A percentile compares a stretch with the other conserved stretches of the same genome.
Evolutionary conservation across 2,329 filamentous ascomycete genomes (phyloP).

Genomic region (Proliferodiscus dingleyae): DNA sequence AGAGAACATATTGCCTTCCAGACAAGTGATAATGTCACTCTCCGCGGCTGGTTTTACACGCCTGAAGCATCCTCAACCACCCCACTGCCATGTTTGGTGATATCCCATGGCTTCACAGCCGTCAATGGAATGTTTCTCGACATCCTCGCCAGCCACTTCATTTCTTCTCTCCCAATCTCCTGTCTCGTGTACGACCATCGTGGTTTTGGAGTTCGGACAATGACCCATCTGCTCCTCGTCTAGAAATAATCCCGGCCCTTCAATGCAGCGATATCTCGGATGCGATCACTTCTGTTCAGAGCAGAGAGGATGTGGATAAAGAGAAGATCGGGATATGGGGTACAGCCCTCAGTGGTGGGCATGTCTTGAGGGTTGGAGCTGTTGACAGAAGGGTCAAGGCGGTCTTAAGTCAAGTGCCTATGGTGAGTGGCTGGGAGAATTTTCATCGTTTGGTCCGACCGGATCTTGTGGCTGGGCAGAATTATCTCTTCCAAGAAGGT

Average conservation of each 20-base stretch:
- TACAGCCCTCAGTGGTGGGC: conserved; percentile 34
- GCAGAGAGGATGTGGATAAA: conserved; percentile 28
- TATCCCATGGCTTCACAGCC: conserved; percentile 21
- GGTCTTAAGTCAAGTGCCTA: conserved; percentile 34
- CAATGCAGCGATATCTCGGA: conserved; percentile 34
- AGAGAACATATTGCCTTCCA: conserved; percentile 26
- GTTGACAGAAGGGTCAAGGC: conserved; percentile 37
- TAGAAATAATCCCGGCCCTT: conserved; percentile 29
- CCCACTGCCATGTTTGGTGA: conserved; percentile 19
- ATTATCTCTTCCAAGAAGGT: conserved; percentile 13
- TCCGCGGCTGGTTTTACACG: conserved; percentile 31
- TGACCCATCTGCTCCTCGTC: no score
- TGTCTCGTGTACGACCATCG: conserved; percentile 35
- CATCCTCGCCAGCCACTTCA: conserved; percentile 23
- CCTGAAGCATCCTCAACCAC: conserved; percentile 9
- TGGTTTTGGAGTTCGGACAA: conserved; percentile 31
- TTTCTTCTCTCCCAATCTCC: conserved; percentile 19
- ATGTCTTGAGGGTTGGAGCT: conserved; percentile 36
- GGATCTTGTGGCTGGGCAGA: conserved; percentile 22
- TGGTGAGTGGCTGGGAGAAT: conserved; percentile 33
- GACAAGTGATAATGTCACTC: conserved; percentile 24
- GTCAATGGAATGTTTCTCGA: conserved; percentile 24
- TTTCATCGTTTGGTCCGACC: conserved; percentile 31
- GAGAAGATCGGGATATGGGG: conserved; percentile 36
- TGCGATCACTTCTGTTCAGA: conserved; percentile 36